Evolutionary conservation across 768 basidiomycete species (phyloP), one percentile per base, ranked within the genome.

Genomic region (Gloeopeniophorella convolvens): DNA sequence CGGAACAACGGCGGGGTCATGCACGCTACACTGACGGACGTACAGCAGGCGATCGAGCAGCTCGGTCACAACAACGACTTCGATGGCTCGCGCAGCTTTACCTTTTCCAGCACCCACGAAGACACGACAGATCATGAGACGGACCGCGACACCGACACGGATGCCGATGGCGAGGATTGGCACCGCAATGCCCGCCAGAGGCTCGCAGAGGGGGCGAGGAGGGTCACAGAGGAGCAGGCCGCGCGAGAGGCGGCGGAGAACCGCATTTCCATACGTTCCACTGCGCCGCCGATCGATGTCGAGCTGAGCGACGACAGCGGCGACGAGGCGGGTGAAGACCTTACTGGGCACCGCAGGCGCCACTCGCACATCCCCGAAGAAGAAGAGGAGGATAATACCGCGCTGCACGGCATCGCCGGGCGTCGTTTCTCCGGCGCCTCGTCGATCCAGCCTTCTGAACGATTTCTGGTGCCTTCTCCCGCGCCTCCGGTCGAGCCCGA

Each of bases 1-100:
- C n/a, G 41, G n/a, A 28, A 24, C 4, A 59, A 76, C 37, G 75
- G 69, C 12, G 79, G 79, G 53, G 78, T 86, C 49, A 91, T 95
- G 87, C 79, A 79, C 32, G 88, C 84, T 1, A 95, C 91, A 2
- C 76, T 94, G 75, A 90, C 85, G 3, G 90, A 94, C 50, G 88
- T 95, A 5, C 88, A 95, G 65, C 71, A 88, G 56, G 91, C 90
- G 16, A 92, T 94, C 59, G 88, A 93, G 53, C 88, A 92, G 59
- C 81, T 92, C 21, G 86, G 83, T 7, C 70, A 73, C 37, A 70
- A 69, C 26, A 76, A 77, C 10, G 65, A 63, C 59, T 69, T 70
- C 13, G 80, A 84, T 49, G 81, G 78, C 6, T 68, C 73, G 1
- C 75, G 81, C 24, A 85, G 86, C 59, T 88, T 88, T 65, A 86